These are phyloP conservation scores for Peltaster fructicola DNA, from an alignment of 2,329 filamentous ascomycete species.

Conservation along the genomic window DNA sequence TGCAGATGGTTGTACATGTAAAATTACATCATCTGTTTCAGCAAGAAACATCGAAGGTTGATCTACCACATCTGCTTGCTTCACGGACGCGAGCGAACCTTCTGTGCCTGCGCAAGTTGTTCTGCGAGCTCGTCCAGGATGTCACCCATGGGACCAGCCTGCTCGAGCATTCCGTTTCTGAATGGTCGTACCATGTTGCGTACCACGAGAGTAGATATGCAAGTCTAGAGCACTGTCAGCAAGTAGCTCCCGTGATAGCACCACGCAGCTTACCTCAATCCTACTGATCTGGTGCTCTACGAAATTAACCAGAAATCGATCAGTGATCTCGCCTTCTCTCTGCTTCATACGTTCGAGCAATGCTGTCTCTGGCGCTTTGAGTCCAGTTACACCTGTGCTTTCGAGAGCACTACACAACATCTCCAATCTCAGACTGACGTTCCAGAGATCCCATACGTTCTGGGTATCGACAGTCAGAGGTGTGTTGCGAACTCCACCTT, in stretches of 20 bases:
- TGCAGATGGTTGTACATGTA: no score
- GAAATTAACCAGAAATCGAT: slow-evolving; percentile 73
- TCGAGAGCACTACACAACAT: slow-evolving; percentile 88
- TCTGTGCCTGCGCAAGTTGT: slow-evolving; percentile 45
- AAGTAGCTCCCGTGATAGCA: neutral
- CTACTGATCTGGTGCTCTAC: slow-evolving; percentile 89
- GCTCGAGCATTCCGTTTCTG: slow-evolving; percentile 48
- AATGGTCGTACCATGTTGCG: slow-evolving; percentile 63
- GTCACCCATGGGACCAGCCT: slow-evolving; percentile 60
- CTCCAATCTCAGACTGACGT: slow-evolving; percentile 71
- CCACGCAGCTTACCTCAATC: slow-evolving; percentile 68
- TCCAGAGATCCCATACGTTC: slow-evolving; percentile 78
- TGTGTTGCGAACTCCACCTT: slow-evolving; percentile 40
- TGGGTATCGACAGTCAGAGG: slow-evolving; percentile 67
- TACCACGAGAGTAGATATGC: slow-evolving; percentile 59
- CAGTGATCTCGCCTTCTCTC: slow-evolving; percentile 68
- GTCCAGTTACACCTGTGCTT: slow-evolving; percentile 39
- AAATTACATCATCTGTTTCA: no score
- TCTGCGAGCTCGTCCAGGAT: slow-evolving; percentile 45
- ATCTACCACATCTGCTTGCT: no score
- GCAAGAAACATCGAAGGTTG: no score
- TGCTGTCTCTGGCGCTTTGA: slow-evolving; percentile 69
- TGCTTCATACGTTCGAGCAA: slow-evolving; percentile 58
- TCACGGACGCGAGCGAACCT: no score
- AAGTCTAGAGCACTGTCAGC: slow-evolving; percentile 39